Conservation (phyloP, 2,329 filamentous ascomycete genomes). For the Fonsecaea pugnacius region DNA sequence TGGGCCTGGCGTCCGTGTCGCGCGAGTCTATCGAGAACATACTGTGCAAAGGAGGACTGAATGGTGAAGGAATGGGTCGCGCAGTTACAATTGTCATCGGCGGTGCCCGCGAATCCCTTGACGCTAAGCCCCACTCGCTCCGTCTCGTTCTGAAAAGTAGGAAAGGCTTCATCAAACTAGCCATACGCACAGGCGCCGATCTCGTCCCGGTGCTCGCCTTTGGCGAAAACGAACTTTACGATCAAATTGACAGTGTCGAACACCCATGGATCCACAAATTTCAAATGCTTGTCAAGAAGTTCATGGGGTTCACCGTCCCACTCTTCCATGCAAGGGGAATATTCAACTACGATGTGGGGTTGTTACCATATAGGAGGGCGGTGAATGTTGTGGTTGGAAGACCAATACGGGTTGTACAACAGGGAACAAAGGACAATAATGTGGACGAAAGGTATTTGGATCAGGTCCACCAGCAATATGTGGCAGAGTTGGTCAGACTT, state of each 20-base stretch:
- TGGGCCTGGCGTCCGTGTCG: constrained; percentile 87
- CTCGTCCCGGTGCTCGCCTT: constrained; percentile 90
- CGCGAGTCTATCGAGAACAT: constrained; percentile 90
- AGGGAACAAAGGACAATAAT: constrained; percentile 62
- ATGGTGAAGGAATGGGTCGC: constrained; percentile 85
- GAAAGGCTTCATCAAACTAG: constrained; percentile 93
- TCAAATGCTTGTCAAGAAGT: constrained; percentile 81
- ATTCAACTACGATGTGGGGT: constrained; percentile 95
- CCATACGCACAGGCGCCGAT: constrained; percentile 88
- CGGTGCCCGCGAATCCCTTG: constrained; percentile 87
- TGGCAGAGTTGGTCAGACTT: constrained; percentile 59
- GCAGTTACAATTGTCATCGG: constrained; percentile 95
- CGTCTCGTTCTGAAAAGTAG: constrained; percentile 79
- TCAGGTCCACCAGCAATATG: constrained; percentile 76
- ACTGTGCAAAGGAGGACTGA: constrained; percentile 75
- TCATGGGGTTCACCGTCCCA: constrained; percentile 90
- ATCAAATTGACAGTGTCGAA: constrained; percentile 76
- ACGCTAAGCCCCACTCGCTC: constrained; percentile 77
- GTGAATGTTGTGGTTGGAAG: constrained; percentile 88
- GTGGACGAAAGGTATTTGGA: constrained; percentile 78
- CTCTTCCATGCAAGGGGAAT: constrained; percentile 88
- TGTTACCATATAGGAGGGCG: constrained; percentile 89
- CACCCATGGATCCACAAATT: constrained; percentile 79
- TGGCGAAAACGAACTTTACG: constrained; percentile 94
- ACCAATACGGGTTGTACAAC: constrained; percentile 71